A percentile compares a stretch with the other conserved stretches of the same genome.
phyloP scores from a whole-genome alignment of 75 land plant genomes.

The Picea glauca region DNA sequence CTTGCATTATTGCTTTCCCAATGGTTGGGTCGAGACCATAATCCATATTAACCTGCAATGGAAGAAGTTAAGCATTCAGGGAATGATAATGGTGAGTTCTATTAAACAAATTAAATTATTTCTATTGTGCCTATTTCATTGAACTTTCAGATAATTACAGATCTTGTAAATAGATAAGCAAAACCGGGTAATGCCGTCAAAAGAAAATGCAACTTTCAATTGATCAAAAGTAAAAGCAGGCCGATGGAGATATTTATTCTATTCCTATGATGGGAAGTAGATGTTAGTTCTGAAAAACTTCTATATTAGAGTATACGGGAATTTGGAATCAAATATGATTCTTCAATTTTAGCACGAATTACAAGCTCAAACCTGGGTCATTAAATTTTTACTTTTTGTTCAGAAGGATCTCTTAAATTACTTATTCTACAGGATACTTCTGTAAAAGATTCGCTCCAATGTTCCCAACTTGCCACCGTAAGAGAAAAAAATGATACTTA shows the following conservation, averaged over 20 bases:
- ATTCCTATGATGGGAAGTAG: not conserved
- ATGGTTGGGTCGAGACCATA: conserved; percentile 88
- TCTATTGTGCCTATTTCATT: not conserved
- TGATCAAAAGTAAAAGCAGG: not conserved
- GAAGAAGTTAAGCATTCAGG: not conserved
- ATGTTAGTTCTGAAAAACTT: not conserved
- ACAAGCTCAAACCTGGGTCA: not conserved
- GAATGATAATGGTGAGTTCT: not conserved
- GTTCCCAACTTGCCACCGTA: not conserved
- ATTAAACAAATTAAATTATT: not conserved
- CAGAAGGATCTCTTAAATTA: not conserved
- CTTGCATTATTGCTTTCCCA: conserved; percentile 89
- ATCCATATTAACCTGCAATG: conserved; percentile 82
- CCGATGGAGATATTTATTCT: not conserved
- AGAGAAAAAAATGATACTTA: not conserved
- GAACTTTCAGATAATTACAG: not conserved
- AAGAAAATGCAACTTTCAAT: not conserved
- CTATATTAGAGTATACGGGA: not conserved
- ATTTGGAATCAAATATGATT: not conserved
- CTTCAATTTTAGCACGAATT: not conserved
- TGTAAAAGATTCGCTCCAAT: not conserved
- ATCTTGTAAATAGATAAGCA: not conserved
- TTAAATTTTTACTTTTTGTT: not conserved
- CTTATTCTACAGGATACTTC: not conserved
- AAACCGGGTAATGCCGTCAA: not conserved